Conservation (phyloP, 345 rosid genomes). For the Rhizophora apiculata region DNA sequence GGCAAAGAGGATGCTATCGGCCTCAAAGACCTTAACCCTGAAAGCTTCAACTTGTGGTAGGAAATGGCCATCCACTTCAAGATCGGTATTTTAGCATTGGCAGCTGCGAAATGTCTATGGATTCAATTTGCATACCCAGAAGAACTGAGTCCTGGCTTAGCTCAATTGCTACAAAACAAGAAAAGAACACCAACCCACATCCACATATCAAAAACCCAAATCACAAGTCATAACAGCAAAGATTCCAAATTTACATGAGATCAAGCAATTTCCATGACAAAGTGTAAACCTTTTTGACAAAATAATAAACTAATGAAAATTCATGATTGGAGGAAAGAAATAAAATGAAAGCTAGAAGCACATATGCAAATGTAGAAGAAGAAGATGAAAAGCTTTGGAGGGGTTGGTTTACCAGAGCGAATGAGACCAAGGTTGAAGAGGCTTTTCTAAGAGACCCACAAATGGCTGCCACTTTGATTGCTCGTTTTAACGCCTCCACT, state of each 20-base stretch:
- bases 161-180: conserved; percentile 14
- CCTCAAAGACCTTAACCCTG: conserved; percentile 53
- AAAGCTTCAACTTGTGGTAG: conserved; percentile 65
- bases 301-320: background rate
- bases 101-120: conserved; percentile 16
- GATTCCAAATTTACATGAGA: conserved; percentile 14
- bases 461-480: conserved; percentile 63
- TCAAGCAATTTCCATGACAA: conserved; percentile 15
- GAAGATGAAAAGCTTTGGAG: too few relatives aligned
- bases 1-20: conserved; percentile 43
- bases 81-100: conserved; percentile 22
- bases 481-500: conserved; percentile 32
- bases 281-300: background rate
- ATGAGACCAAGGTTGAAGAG: conserved; percentile 70
- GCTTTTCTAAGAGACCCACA: conserved; percentile 80
- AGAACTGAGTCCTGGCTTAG: conserved; percentile 12
- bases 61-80: conserved; percentile 44
- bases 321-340: background rate
- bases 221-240: background rate
- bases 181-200: background rate
- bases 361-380: background rate
- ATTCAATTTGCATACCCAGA: conserved; percentile 16
- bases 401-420: conserved; percentile 42
- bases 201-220: background rate
- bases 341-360: background rate